A percentile compares a stretch with the other conserved stretches of the same genome.
phyloP scores from a whole-genome alignment of 257 asterid species.

The Solanum virginianum region DNA sequence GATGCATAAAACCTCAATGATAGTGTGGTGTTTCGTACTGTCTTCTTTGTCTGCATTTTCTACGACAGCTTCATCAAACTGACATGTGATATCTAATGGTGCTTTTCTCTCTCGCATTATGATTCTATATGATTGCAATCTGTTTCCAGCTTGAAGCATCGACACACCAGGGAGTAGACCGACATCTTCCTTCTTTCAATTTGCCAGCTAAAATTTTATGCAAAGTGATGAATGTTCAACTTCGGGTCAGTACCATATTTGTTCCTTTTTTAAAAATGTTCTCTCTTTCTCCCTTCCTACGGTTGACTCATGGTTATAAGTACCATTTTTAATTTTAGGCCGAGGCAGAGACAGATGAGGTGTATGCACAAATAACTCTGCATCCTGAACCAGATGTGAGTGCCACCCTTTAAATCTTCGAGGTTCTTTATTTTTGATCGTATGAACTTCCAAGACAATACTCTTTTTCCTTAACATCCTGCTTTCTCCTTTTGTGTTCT shows the following conservation, averaged over 20 bases:
- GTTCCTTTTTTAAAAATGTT: neutral
- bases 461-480: neutral
- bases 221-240: slow-evolving; percentile 77
- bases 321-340: slow-evolving; percentile 38
- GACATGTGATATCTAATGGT: neutral
- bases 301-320: neutral
- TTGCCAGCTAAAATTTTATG: slow-evolving; percentile 88
- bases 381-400: slow-evolving; percentile 73
- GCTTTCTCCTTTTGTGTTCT: slow-evolving; percentile 8
- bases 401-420: neutral
- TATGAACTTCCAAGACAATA: neutral
- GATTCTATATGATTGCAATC: neutral
- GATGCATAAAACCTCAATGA: neutral
- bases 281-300: neutral
- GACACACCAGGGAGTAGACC: slow-evolving; percentile 81
- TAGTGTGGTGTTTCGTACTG: neutral
- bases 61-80: neutral
- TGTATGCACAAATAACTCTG: slow-evolving; percentile 80
- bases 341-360: slow-evolving; percentile 90
- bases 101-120: neutral
- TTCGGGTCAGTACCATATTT: slow-evolving; percentile 42
- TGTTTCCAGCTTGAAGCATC: slow-evolving; percentile 89
- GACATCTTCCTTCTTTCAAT: slow-evolving; percentile 80
- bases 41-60: neutral
- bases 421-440: neutral